Evolutionary conservation across 2,329 filamentous ascomycete genomes (phyloP).

Genomic region (Thielaviopsis populi): DNA sequence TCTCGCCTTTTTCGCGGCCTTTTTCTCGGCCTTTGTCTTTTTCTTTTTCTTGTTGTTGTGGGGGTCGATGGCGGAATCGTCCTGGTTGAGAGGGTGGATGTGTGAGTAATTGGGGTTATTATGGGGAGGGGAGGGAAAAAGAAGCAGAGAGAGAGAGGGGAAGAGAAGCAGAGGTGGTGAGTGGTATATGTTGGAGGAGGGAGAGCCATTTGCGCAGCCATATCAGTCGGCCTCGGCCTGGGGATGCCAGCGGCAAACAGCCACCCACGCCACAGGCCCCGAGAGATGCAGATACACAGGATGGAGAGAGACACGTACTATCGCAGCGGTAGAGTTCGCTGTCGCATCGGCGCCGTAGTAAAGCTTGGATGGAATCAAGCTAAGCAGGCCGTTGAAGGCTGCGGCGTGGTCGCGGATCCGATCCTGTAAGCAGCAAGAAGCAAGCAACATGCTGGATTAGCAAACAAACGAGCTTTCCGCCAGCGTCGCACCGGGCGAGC

Average conservation of each 20-base stretch:
- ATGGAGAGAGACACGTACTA: slow-evolving; percentile 45
- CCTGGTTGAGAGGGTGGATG: slow-evolving; percentile 33
- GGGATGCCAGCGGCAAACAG: not conserved
- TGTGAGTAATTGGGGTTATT: not conserved
- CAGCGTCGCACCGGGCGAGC: not conserved
- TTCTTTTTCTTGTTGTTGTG: slow-evolving; percentile 50
- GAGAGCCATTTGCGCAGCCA: too few relatives aligned
- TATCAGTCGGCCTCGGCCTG: not conserved
- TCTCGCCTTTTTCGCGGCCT: slow-evolving; percentile 71
- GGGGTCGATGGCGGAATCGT: slow-evolving; percentile 56
- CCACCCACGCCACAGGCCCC: too few relatives aligned
- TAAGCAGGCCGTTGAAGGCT: slow-evolving; percentile 75
- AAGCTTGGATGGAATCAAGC: slow-evolving; percentile 75
- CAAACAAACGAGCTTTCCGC: not conserved
- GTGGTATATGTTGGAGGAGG: too few relatives aligned
- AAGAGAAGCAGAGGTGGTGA: too few relatives aligned
- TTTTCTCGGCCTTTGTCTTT: slow-evolving; percentile 80
- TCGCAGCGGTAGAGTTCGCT: slow-evolving; percentile 34
- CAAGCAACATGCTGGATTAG: slow-evolving; percentile 9
- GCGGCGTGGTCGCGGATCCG: slow-evolving; percentile 46
- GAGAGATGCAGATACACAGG: too few relatives aligned
- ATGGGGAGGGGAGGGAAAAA: not conserved
- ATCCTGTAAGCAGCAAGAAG: slow-evolving; percentile 32
- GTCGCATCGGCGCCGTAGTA: slow-evolving; percentile 82
- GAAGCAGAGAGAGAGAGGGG: too few relatives aligned